A percentile compares a stretch with the other conserved stretches of the same genome.
phyloP scores from a whole-genome alignment of 495 filamentous ascomycete species.

The Acidiella bohemica region DNA sequence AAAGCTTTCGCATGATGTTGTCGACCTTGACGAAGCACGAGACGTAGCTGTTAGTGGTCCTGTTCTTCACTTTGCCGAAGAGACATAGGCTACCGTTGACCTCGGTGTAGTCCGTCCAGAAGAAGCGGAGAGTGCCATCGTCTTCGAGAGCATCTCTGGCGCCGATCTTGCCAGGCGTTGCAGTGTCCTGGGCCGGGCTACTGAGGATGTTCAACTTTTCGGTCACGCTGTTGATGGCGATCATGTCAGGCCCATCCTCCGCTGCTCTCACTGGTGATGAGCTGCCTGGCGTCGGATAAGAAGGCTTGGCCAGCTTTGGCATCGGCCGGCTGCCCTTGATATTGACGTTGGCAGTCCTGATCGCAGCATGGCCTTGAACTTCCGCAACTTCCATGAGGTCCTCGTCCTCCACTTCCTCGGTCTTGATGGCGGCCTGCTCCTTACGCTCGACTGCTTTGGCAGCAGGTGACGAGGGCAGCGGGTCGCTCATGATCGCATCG shows the following conservation, averaged over 20 bases:
- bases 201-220: conserved; percentile 74
- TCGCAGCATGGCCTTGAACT: conserved; percentile 48
- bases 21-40: conserved; percentile 96
- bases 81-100: conserved; percentile 83
- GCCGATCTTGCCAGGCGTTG: conserved; percentile 61
- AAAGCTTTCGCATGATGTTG: conserved; percentile 85
- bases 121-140: conserved; percentile 84
- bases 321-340: conserved; percentile 70
- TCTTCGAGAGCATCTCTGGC: conserved; percentile 71
- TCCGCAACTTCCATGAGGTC: conserved; percentile 79
- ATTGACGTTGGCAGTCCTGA: conserved; percentile 60
- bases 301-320: conserved; percentile 54
- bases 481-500: conserved; percentile 69
- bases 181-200: conserved; percentile 50
- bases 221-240: conserved; percentile 77
- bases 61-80: conserved; percentile 93
- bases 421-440: conserved; percentile 27
- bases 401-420: conserved; percentile 51
- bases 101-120: conserved; percentile 95
- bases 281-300: conserved; percentile 53
- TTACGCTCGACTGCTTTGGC: conserved; percentile 69
- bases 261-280: conserved; percentile 59
- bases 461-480: conserved; percentile 65
- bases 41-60: conserved; percentile 58
- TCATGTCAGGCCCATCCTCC: conserved; percentile 55